These are phyloP conservation scores for Fraxinus xanthoxyloides DNA, from an alignment of 305 asterid species.

Conservation along the genomic window DNA sequence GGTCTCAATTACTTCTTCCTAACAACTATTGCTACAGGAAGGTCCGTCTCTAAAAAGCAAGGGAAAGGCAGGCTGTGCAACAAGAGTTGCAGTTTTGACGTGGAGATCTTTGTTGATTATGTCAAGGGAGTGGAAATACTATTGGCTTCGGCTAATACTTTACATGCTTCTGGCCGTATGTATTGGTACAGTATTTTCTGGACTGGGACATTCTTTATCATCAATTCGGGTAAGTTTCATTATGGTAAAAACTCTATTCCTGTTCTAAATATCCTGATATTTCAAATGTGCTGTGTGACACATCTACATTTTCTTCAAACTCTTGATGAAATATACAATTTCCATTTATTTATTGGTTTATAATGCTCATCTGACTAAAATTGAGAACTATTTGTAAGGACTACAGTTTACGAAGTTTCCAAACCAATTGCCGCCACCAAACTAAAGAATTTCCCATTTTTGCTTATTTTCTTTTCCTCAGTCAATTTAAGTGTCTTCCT, in stretches of 20 bases:
- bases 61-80: constrained; percentile 64
- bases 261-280: neutral
- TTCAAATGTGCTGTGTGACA: neutral
- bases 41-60: constrained; percentile 82
- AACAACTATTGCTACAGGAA: constrained; percentile 51
- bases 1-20: neutral
- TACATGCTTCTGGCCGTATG: constrained; percentile 73
- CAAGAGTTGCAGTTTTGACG: constrained; percentile 74
- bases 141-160: constrained; percentile 89
- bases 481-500: neutral
- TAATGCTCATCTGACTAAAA: neutral
- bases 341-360: neutral
- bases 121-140: constrained; percentile 98
- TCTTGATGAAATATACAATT: neutral
- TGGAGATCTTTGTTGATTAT: constrained; percentile 94
- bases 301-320: neutral
- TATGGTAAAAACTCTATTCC: neutral
- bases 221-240: constrained; percentile 74
- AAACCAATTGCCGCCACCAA: neutral
- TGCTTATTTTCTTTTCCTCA: neutral
- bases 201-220: constrained; percentile 92
- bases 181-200: constrained; percentile 77
- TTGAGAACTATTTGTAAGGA: neutral
- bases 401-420: neutral
- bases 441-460: neutral